Evolutionary conservation across 805 yeast genomes (phyloP), one percentile per base, ranked within the genome.

Genomic region (Cyberlindnera suaveolens): DNA sequence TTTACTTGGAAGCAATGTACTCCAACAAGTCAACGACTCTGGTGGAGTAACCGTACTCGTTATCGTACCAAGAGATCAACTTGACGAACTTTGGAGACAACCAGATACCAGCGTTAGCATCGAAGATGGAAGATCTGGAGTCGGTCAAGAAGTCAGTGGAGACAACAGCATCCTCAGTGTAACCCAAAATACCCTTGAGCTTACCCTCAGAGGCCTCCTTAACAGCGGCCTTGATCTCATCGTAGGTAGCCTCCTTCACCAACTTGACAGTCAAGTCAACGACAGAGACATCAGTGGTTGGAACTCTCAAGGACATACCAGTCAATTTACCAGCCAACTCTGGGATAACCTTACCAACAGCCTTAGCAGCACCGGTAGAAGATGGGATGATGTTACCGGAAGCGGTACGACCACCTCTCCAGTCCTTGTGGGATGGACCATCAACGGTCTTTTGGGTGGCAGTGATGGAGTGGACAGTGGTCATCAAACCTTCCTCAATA

Each of bases 381-480:
- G 85, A 79, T 67, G 85, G 85, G 60, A 80, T 80, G 64, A 80
- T 79, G 78, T 80, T 79, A 62, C 80, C 84, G 50, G 83, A 77
- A 61, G 85, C 85, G 58, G 85, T 77, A 73, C 85, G 75, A 66
- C 85, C 85, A 71, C 85, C 85, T 77, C 85, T 78, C 85, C 85
- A 79, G 72, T 79, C 85, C 71, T 80, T 80, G 72, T 77, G 82
- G 65, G 85, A 79, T 63, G 85, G 82, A 71, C 85, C 85, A 64
- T 80, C 85, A 57, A 80, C 85, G 50, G 84, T 78, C 72, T 79
- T 79, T 67, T 80, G 85, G 52, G 85, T 76, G 49, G 85, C 85
- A 50, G 85, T 79, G 68, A 77, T 71, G 61, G 84, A 76, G 73
- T 79, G 85, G 48, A 78, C 83, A 51, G 85, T 78, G 70, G 85